These are phyloP conservation scores for Suillus decipiens DNA, from an alignment of 768 basidiomycete species.

Conservation along the genomic window DNA sequence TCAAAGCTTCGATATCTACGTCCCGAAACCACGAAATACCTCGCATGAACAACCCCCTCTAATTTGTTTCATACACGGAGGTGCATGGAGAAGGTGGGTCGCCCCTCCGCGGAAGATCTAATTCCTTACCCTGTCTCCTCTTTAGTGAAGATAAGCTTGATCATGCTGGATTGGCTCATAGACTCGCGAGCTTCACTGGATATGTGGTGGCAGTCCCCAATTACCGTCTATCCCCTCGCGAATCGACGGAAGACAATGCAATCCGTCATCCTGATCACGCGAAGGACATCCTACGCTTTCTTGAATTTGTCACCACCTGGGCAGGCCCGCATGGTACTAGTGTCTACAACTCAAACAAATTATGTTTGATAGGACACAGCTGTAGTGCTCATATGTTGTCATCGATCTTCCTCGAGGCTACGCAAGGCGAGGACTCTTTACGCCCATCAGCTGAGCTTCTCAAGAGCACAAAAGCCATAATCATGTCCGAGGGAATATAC, in stretches of 20 bases:
- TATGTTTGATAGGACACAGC: constrained; percentile 77
- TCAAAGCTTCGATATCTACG: constrained; percentile 59
- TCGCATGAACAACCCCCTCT: constrained; percentile 35
- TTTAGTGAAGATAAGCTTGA: constrained; percentile 73
- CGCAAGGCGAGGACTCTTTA: constrained; percentile 37
- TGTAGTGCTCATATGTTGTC: constrained; percentile 81
- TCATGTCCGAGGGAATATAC: constrained; percentile 78
- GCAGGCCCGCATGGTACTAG: constrained; percentile 14
- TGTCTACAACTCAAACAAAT: constrained; percentile 39
- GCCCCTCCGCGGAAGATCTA: background rate
- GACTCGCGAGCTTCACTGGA: constrained; percentile 49
- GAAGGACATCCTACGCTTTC: constrained; percentile 60
- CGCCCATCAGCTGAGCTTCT: constrained; percentile 44
- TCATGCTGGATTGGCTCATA: constrained; percentile 53
- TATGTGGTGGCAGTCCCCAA: constrained; percentile 73
- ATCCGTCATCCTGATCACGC: constrained; percentile 74
- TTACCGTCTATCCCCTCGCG: constrained; percentile 65
- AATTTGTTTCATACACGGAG: constrained; percentile 78
- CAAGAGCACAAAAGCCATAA: constrained; percentile 52
- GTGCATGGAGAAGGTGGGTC: constrained; percentile 79
- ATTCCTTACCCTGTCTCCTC: constrained; percentile 9
- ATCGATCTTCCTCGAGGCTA: constrained; percentile 61
- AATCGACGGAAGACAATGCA: constrained; percentile 35
- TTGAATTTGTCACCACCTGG: constrained; percentile 59
- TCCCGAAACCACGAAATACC: constrained; percentile 26